These are phyloP conservation scores for Talaromyces piceae DNA, from an alignment of 2,329 filamentous ascomycete species.

Conservation along the genomic window DNA sequence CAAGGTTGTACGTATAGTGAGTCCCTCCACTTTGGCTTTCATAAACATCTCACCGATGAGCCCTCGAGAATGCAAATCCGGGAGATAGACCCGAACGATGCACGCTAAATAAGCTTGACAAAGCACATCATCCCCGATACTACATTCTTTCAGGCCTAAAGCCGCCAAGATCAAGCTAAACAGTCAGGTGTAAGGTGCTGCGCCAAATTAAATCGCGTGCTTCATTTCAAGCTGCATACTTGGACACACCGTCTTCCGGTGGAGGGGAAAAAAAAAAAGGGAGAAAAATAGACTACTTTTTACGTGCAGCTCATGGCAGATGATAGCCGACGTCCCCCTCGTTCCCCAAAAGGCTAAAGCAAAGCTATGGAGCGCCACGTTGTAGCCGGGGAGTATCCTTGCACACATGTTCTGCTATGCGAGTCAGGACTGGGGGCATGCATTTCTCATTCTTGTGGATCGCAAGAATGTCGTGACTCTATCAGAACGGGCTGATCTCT, in stretches of 20 bases:
- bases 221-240: neutral
- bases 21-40: too few species aligned
- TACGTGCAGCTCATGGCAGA: neutral
- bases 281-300: too few species aligned
- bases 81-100: neutral
- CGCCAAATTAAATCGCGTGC: neutral
- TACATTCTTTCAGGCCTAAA: neutral
- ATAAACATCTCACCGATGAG: neutral
- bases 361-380: neutral
- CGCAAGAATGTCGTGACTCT: neutral
- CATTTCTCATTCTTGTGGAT: too few species aligned
- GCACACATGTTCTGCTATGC: neutral
- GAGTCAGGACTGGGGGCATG: too few species aligned
- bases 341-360: neutral
- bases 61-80: neutral
- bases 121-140: neutral
- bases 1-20: too few species aligned
- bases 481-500: neutral
- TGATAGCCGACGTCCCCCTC: neutral
- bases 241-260: neutral
- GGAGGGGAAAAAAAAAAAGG: too few species aligned
- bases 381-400: neutral
- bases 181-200: neutral
- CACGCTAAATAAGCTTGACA: neutral
- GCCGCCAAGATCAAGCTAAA: neutral